A percentile compares a stretch with the other conserved stretches of the same genome.
These are phyloP conservation scores for Hypsizygus ulmarius DNA, from an alignment of 1,284 basidiomycete genomes.

Conservation along the genomic window DNA sequence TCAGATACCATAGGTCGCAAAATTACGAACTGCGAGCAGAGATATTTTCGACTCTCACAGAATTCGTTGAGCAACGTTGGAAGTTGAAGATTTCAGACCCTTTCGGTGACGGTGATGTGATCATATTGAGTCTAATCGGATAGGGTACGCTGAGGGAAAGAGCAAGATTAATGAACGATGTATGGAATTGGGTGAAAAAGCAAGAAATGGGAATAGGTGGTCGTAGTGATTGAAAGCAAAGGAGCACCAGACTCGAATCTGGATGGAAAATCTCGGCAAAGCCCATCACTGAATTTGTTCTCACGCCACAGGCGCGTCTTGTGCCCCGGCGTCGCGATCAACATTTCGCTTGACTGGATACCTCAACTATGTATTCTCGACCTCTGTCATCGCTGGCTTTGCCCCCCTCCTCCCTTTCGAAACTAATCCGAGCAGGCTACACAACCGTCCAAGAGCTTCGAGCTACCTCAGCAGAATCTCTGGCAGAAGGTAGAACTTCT, in stretches of 20 bases:
- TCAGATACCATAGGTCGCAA: neutral
- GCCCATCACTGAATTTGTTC: slow-evolving; percentile 2
- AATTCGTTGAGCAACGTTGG: slow-evolving; percentile 24
- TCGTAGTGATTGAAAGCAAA: slow-evolving; percentile 17
- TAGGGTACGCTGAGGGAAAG: slow-evolving; percentile 19
- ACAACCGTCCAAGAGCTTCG: slow-evolving; percentile 47
- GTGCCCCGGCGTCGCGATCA: neutral
- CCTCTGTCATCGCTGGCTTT: slow-evolving; percentile 39
- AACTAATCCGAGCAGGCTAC: slow-evolving; percentile 48
- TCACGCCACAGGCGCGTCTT: slow-evolving; percentile 15
- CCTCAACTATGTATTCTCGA: slow-evolving; percentile 35
- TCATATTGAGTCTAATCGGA: slow-evolving; percentile 13
- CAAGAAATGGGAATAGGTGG: slow-evolving; percentile 15
- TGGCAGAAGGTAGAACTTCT: slow-evolving; percentile 41
- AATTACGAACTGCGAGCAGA: slow-evolving; percentile 35
- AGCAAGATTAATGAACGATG: slow-evolving; percentile 16
- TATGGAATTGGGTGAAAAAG: slow-evolving; percentile 12
- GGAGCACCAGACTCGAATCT: slow-evolving; percentile 16
- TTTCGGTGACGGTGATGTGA: slow-evolving; percentile 9
- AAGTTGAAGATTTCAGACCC: slow-evolving; percentile 8
- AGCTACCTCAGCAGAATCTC: slow-evolving; percentile 30
- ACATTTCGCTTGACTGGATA: neutral
- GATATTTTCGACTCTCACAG: slow-evolving; percentile 45
- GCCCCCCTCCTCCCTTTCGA: slow-evolving; percentile 36
- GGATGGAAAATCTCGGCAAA: neutral